Evolutionary conservation across 257 asterid species (phyloP), one percentile per base, ranked within the genome.

Genomic region (Salvia rosmarinus): DNA sequence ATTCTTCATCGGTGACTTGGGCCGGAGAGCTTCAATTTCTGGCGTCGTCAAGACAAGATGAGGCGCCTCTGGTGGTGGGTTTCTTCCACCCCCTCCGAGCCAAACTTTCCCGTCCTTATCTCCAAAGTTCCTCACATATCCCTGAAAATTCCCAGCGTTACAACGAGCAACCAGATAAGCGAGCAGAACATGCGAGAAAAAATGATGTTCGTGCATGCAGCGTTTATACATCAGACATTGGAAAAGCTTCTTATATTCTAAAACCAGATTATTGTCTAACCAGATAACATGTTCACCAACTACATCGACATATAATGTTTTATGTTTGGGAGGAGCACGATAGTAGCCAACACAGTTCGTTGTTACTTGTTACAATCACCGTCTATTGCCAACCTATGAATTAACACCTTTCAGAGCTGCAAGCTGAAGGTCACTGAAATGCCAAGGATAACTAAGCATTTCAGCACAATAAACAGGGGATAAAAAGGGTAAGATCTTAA

Each of bases 1-100:
- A 79, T 91, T 91, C 82, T 91, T 95, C 99, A 91, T 95, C 0
- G 99, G 99, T 10, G 99, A 95, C 75, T 95, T 95, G 30, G 99
- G 99, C 23, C 98, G 95, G 64, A 95, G 90, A 14, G 94, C 61
- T 72, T 95, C 99, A 10, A 95, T 95, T 62, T 95, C 98, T 0
- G 96, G 97, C 21, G 99, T 95, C 32, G 99, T 95, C 67, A 74
- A 77, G 67, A 92, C 97, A 9, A 91, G 99, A 73, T 91, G 99
- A 20, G 98, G 94, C 4, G 98, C 95, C 74, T 92, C 99, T 0
- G 97, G 96, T 39, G 99, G 99, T 70, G 98, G 99, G 79, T 95
- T 95, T 76, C 98, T 84, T 60, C 99, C 99, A 72, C 95, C 96
- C 21, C 96, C 96, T 58, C 99, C 98, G 14, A 82, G 67, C 99